Percentiles rank a stretch among this genome's conserved stretches.
Conservation (phyloP, 768 basidiomycete species). For the Cyathus striatus region DNA sequence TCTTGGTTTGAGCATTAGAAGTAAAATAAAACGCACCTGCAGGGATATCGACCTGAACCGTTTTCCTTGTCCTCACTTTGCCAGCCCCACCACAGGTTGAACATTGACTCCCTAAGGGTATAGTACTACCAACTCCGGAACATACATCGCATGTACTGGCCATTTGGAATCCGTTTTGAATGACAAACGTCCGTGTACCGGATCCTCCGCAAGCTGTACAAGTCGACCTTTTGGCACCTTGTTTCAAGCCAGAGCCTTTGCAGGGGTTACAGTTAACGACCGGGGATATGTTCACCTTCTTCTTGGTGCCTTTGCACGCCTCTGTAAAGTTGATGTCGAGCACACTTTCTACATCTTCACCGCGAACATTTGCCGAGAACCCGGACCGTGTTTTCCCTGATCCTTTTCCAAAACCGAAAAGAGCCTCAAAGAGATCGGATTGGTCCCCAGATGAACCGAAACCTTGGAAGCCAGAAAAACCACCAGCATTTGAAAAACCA, state of each 20-base stretch:
- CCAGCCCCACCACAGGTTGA: slow-evolving; percentile 81
- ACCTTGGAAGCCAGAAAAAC: slow-evolving; percentile 71
- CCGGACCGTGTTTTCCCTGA: slow-evolving; percentile 37
- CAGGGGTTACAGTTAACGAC: slow-evolving; percentile 83
- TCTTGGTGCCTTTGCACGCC: slow-evolving; percentile 84
- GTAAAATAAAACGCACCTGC: slow-evolving; percentile 51
- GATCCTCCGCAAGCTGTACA: slow-evolving; percentile 83
- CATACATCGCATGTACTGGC: slow-evolving; percentile 85
- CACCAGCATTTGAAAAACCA: slow-evolving; percentile 37
- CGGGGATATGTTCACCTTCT: slow-evolving; percentile 72
- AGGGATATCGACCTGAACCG: slow-evolving; percentile 79
- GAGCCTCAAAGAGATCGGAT: slow-evolving; percentile 76
- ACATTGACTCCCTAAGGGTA: slow-evolving; percentile 79
- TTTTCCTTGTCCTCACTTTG: slow-evolving; percentile 75
- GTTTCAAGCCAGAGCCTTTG: slow-evolving; percentile 80
- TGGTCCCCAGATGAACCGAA: slow-evolving; percentile 48
- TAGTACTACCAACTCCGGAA: slow-evolving; percentile 71
- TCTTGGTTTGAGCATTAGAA: slow-evolving; percentile 4
- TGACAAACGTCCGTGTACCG: slow-evolving; percentile 83
- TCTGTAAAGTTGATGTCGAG: slow-evolving; percentile 85
- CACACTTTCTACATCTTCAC: slow-evolving; percentile 78
- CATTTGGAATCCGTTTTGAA: slow-evolving; percentile 96
- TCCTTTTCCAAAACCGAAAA: slow-evolving; percentile 77
- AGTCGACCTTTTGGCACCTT: slow-evolving; percentile 75
- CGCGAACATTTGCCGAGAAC: slow-evolving; percentile 43